Base-by-base conservation (phyloP, 1,284 basidiomycete genomes). In the Porogramme epimiltina region DNA sequence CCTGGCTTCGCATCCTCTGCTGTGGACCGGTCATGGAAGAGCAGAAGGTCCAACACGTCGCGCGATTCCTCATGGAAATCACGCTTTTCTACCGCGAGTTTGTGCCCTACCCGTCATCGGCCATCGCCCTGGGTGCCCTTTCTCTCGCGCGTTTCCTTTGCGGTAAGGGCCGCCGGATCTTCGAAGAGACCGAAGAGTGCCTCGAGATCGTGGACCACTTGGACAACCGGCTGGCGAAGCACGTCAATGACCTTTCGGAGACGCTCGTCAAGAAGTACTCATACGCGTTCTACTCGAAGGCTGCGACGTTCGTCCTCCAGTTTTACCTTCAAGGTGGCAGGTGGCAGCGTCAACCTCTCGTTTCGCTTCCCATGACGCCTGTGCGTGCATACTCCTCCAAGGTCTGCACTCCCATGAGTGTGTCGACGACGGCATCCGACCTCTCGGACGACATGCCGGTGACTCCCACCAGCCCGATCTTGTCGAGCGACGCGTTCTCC, bases 181-280 rank as follows among this genome's bases (percentile, higher is more conserved):
- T 89, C 73, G 89, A 93, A 60, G 91, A 93, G 68, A 89, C 87
- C 1, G 85, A 85, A 16, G 84, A 89, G 56, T 86, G 82, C 58
- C 70, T 86, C 25, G 87, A 91, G 63, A 84, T 93, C 57, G 89
- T 95, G 33, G 85, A 92, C 51, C 78, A 86, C 60, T 81, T 99
- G 65, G 96, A 99, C 75, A 83, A 76, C 54, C 87, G 91, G 60
- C 80, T 99, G 60, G 82, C 87, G 31, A 89, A 89, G 66, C 86
- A 91, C 66, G 84, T 95, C 72, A 89, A 93, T 64, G 87, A 91
- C 60, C 80, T 99, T 26, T 98, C 95, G 13, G 88, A 95, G 70
- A 95, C 92, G 31, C 77, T 99, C 64, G 84, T 98, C 70, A 95
- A 96, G 78, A 99, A 99, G 78, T 99, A 99, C 76, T 93, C 95